Base-by-base conservation (phyloP, 768 basidiomycete species). In the Tricholoma hemisulphureum region DNA sequence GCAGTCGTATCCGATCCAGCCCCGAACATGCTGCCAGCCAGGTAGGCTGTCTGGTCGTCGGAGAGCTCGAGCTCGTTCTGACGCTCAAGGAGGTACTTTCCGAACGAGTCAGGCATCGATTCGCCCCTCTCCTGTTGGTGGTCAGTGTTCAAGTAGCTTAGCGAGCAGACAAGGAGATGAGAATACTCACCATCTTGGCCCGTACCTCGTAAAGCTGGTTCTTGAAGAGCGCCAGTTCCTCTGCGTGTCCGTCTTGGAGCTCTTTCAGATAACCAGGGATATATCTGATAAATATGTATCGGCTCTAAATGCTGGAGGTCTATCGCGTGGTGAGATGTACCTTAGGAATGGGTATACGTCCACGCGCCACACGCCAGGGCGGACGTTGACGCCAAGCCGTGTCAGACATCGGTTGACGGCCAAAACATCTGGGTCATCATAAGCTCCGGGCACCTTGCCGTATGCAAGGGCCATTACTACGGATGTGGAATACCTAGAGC, bases 1-100 rank as follows among this genome's bases (percentile, higher is more conserved):
- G 84, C 82, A 8, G 83, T 87, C 62, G 86, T 87, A 61, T 86
- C 86, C 0, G 83, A 80, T 13, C 86, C 86, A 31, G 85, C 86
- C 23, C 86, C 86, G 58, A 85, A 88, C 69, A 88, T 81, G 35
- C 79, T 77, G 0, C 86, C 86, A 0, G 82, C 81, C 23, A 88
- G 78, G 65, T 87, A 88, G 0, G 85, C 81, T 24, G 80, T 78
- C 63, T 88, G 85, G 54, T 81, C 73, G 54, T 82, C 74, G 2
- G 83, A 78, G 9, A 87, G 76, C 10, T 78, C 80, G 48, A 83
- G 79, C 46, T 82, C 78, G 1, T 65, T 57, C 62, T 86, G 83
- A 16, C 79, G 79, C 60, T 85, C 81, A 1, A 87, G 70, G 26
- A 87, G 77, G 58, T 85, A 83, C 65, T 77, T 80, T 0, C 78